Evolutionary conservation across 805 yeast species (phyloP), one percentile per base, ranked within the genome.

Genomic region (Schwanniomyces polymorphus): DNA sequence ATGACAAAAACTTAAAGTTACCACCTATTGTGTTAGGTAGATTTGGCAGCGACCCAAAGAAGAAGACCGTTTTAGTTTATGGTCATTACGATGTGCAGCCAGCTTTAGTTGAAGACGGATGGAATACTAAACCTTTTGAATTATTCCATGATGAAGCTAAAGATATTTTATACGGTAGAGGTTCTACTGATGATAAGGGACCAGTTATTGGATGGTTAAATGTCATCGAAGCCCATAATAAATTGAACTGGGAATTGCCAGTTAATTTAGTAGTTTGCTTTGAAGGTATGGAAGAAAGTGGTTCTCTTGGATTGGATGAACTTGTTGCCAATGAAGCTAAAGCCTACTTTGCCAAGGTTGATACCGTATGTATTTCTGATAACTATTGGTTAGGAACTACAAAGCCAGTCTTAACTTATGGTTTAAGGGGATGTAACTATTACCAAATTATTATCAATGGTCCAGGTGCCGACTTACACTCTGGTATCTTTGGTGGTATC

Each of bases 71-170:
- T 38, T 78, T 95, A 53, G 84, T 94, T 35, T 94, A 94, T 65
- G 99, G 98, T 42, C 99, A 94, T 67, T 92, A 92, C 70, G 99
- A 94, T 61, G 99, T 94, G 52, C 99, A 94, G 75, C 99, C 99
- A 9, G 99, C 99, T 14, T 71, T 79, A 27, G 56, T 73, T 48
- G 96, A 87, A 58, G 99, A 94, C 64, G 99, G 99, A 34, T 94
- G 99, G 99, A 75, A 78, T 59, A 81, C 94, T 38, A 97, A 91
- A 52, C 99, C 99, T 8, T 94, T 94, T 70, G 75, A 72, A 46
- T 72, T 94, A 61, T 78, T 80, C 51, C 69, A 67, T 54, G 76
- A 73, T 54, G 72, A 75, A 42, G 88, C 84, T 63, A 81, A 81
- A 55, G 85, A 82, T 53, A 78, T 86, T 53, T 75, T 94, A 60